Evolutionary conservation across 2,329 filamentous ascomycete genomes (phyloP).

Genomic region (Trichoderma afroharzianum): DNA sequence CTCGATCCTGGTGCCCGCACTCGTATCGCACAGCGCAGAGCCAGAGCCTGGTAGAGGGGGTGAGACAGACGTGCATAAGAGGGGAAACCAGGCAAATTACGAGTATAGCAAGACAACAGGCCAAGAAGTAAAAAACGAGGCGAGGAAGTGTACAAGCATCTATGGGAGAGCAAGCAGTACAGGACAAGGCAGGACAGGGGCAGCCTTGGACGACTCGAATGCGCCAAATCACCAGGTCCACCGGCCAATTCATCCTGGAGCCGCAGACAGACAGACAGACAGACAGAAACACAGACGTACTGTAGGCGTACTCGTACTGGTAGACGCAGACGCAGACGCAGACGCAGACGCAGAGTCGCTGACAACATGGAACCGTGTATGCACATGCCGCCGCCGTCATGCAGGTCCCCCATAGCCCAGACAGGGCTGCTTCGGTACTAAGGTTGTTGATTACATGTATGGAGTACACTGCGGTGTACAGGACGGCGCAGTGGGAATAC

Average conservation of each 20-base stretch:
- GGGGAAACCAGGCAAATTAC: not conserved
- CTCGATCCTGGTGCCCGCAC: not conserved
- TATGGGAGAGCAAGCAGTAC: not conserved
- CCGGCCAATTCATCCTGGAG: not conserved
- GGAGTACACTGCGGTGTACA: not conserved
- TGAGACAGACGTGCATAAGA: not conserved
- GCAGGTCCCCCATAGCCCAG: conserved; percentile 11
- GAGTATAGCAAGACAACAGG: not conserved
- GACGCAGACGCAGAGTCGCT: not conserved
- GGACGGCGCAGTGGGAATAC: not conserved
- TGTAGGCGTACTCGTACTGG: too few relatives aligned
- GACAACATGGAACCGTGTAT: not conserved
- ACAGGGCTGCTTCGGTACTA: not conserved
- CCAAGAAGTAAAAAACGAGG: not conserved
- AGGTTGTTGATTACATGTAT: not conserved
- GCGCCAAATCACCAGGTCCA: not conserved
- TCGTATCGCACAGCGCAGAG: not conserved
- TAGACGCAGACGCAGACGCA: not conserved
- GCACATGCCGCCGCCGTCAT: not conserved
- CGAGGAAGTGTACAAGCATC: not conserved
- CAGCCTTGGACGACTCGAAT: not conserved
- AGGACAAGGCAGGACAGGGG: not conserved
- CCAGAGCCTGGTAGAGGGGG: not conserved
- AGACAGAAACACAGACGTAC: not conserved
- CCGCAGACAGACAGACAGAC: not conserved